Percentiles rank a stretch among this genome's conserved stretches.
Conservation (phyloP, 23 red algal species). For the Gracilaria vermiculophylla region DNA sequence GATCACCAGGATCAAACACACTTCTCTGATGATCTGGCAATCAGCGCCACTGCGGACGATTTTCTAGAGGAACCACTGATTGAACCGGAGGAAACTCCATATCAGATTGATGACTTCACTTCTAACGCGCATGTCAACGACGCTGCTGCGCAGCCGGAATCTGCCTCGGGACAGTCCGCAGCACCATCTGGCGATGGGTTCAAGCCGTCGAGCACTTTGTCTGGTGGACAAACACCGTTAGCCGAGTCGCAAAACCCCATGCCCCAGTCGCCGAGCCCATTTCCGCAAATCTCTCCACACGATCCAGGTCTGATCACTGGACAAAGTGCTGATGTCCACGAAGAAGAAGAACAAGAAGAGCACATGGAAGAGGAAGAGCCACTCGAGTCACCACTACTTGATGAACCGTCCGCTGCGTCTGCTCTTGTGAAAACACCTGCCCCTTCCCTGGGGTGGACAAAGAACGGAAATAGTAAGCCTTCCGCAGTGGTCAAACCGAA, state of each 20-base stretch:
- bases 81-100: not conserved
- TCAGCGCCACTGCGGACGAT: constrained; percentile 1
- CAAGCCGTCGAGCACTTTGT: not conserved
- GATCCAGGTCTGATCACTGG: no score
- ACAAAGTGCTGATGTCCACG: no score
- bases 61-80: not conserved
- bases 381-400: not conserved
- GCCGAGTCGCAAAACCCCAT: not conserved
- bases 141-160: not conserved
- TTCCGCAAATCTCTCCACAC: no score
- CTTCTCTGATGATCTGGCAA: not conserved
- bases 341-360: no score
- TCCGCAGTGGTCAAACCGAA: not conserved
- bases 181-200: not conserved
- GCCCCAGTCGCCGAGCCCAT: not conserved
- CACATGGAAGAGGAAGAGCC: not conserved
- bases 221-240: not conserved
- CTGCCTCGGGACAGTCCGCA: not conserved
- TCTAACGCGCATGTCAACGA: not conserved
- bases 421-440: not conserved
- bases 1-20: not conserved
- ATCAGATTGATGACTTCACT: not conserved
- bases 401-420: not conserved
- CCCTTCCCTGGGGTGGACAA: not conserved
- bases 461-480: not conserved